Percentiles rank a stretch among this genome's conserved stretches.
phyloP scores from a whole-genome alignment of 371 early-diverging fungal genomes.

The Apophysomyces sp. region DNA sequence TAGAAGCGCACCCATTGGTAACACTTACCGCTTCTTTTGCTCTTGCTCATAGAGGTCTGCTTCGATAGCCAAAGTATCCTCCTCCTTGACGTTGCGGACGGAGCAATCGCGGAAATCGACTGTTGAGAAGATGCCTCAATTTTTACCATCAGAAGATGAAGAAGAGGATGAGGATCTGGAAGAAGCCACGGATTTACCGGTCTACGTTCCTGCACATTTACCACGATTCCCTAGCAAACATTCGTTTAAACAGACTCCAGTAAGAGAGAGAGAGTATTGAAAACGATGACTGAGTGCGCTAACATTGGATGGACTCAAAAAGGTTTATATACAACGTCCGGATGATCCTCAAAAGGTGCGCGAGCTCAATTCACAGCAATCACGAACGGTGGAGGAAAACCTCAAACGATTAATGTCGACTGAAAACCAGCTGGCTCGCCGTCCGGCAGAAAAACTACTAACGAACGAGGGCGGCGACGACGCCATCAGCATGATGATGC shows the following conservation, averaged over 20 bases:
- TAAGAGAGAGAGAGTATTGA: slow-evolving; percentile 20
- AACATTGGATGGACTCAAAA: neutral
- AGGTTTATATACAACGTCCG: slow-evolving; percentile 61
- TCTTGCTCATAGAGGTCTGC: neutral
- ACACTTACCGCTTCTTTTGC: slow-evolving; percentile 16
- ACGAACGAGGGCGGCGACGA: neutral
- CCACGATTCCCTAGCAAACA: slow-evolving; percentile 62
- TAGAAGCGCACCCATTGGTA: slow-evolving; percentile 17
- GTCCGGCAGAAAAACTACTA: slow-evolving; percentile 20
- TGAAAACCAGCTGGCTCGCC: slow-evolving; percentile 51
- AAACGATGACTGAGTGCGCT: too few relatives aligned
- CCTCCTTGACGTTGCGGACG: neutral
- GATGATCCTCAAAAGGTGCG: slow-evolving; percentile 62
- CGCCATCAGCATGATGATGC: slow-evolving; percentile 25
- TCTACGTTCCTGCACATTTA: slow-evolving; percentile 53
- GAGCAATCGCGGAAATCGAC: slow-evolving; percentile 21
- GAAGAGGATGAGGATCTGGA: slow-evolving; percentile 37
- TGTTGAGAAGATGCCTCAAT: slow-evolving; percentile 32
- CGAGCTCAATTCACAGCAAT: slow-evolving; percentile 62
- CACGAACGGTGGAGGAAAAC: slow-evolving; percentile 62
- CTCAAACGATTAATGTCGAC: slow-evolving; percentile 59
- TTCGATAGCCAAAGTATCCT: neutral
- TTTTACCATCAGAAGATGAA: slow-evolving; percentile 48
- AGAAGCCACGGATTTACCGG: slow-evolving; percentile 22
- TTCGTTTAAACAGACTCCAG: slow-evolving; percentile 62